These are phyloP conservation scores for Trichoderma breve DNA, from an alignment of 2,329 filamentous ascomycete genomes.

Conservation along the genomic window DNA sequence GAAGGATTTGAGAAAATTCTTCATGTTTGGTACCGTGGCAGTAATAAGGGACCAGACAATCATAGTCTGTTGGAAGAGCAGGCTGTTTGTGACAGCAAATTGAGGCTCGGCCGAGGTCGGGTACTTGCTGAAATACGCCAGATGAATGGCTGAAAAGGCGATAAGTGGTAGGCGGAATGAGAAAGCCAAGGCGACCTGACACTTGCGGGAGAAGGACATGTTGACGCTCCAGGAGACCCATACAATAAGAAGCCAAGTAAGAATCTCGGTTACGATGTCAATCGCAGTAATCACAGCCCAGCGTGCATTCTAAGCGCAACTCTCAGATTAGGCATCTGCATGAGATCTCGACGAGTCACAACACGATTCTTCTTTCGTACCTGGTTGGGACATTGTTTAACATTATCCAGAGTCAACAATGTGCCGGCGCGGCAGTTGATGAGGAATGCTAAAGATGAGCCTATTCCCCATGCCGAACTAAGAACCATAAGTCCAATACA, in stretches of 20 bases:
- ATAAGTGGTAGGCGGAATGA: neutral
- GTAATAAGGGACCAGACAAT: neutral
- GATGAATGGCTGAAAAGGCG: neutral
- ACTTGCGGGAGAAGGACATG: neutral
- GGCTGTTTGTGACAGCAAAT: neutral
- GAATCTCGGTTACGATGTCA: neutral
- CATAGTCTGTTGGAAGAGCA: neutral
- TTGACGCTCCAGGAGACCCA: neutral
- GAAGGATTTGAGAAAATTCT: neutral
- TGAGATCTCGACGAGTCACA: neutral
- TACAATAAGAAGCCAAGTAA: neutral
- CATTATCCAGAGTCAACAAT: neutral
- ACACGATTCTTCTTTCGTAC: neutral
- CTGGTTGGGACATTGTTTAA: neutral
- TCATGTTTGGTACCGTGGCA: conserved; percentile 1
- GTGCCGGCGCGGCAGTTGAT: neutral
- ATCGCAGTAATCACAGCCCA: neutral
- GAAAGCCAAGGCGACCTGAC: neutral
- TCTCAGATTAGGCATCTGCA: neutral
- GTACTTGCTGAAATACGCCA: neutral
- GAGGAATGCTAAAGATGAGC: neutral
- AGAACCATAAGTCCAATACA: neutral
- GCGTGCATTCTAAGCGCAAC: neutral
- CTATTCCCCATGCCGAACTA: neutral
- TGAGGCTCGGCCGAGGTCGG: neutral